Percentiles rank a stretch among this genome's conserved stretches.
Conservation (phyloP, 805 yeast genomes). For the Clavispora asparagi region DNA sequence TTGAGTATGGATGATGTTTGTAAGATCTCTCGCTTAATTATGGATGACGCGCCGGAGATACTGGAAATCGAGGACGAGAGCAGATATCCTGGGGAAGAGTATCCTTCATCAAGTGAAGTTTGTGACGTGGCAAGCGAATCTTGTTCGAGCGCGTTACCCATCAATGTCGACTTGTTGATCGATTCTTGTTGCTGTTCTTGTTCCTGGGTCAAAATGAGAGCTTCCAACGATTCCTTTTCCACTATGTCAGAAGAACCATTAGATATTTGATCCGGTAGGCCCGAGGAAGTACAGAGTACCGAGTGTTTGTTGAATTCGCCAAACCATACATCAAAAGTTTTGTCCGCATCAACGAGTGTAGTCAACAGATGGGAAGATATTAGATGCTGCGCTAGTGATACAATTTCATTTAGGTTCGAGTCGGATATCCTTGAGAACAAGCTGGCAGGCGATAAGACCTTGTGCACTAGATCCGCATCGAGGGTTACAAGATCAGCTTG, state of each 20-base stretch:
- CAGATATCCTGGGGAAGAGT: constrained; percentile 16
- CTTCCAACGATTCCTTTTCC: not conserved
- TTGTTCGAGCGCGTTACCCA: constrained; percentile 18
- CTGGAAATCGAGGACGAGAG: constrained; percentile 32
- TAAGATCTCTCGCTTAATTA: constrained; percentile 22
- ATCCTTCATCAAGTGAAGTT: constrained; percentile 13
- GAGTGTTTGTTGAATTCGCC: constrained; percentile 27
- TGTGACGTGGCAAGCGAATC: constrained; percentile 23
- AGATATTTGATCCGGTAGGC: not conserved
- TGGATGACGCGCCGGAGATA: constrained; percentile 24
- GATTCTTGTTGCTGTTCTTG: constrained; percentile 25
- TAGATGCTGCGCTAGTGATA: constrained; percentile 22
- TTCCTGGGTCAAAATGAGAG: constrained; percentile 24
- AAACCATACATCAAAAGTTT: constrained; percentile 31
- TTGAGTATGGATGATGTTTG: constrained; percentile 21
- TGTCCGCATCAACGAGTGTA: constrained; percentile 12
- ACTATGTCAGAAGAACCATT: not conserved
- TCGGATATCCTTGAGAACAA: constrained; percentile 27
- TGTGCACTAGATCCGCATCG: constrained; percentile 33
- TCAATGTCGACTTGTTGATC: constrained; percentile 20
- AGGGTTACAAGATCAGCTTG: constrained; percentile 10
- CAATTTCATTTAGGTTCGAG: constrained; percentile 20
- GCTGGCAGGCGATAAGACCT: constrained; percentile 27
- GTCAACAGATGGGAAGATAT: constrained; percentile 21
- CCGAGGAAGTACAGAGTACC: constrained; percentile 31